Base-by-base conservation (phyloP, 2,329 filamentous ascomycete genomes). In the Fusarium clavum region DNA sequence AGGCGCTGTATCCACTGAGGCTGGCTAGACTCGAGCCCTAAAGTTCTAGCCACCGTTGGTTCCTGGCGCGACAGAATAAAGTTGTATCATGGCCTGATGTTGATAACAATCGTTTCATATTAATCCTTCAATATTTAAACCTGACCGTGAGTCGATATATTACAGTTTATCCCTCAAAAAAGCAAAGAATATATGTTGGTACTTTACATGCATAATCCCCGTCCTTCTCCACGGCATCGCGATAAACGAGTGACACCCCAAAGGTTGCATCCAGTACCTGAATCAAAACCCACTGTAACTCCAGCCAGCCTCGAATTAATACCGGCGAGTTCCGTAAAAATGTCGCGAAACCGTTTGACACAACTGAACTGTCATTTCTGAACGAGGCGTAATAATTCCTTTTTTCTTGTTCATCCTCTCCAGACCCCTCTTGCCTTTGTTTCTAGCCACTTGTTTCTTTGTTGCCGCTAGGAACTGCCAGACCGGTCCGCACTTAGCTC, bases 221-320 rank as follows among this genome's bases (percentile, higher is more conserved):
- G 52, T 49, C 25, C 16, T 10, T 54, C 61, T 57, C 63, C 63
- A 54, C 61, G 40, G 20, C 5, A 43, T 22, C 25, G 22, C 63
- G 63, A 66, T 66, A 55, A 66, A 61, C 63, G 63, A 66, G 51
- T 32, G 56, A 66, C 51, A 55, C 14, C 30, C 14, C 27, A 27
- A n/a, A 30, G 8, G 48, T 12, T 25, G 20, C 32, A 63, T 48
- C 40, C 30, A 38, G 45, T 48, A 8, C 22, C 45, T 48, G 16
- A 20, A 29, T 24, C 20, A 24, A 29, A 24, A 27, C 12, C 24
- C 45, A 44, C 51, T 44, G n/a, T 32, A 24, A 13, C 32, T 20
- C 40, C 29, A 52, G 61, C 29, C 43, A 29, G 10, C 29, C 63
- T 61, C 55, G n/a, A n/a, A 55, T 29, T 20, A 25, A 38, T 27